These are phyloP conservation scores for Cladosporium sp. DNA, from an alignment of 2,329 filamentous ascomycete genomes.

Conservation along the genomic window DNA sequence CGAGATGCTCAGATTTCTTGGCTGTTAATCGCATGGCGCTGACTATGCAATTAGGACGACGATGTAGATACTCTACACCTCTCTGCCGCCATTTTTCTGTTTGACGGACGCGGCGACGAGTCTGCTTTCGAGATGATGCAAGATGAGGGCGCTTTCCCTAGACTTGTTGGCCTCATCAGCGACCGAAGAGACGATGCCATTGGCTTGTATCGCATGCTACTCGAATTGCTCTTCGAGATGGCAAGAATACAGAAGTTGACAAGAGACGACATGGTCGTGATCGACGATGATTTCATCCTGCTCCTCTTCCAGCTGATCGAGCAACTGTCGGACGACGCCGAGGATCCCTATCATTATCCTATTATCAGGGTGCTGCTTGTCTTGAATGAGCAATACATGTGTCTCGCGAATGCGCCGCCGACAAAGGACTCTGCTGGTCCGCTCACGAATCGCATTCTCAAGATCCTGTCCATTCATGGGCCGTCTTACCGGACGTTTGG, in stretches of 20 bases:
- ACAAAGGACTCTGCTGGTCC: conserved; percentile 44
- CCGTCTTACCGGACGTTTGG: conserved; percentile 87
- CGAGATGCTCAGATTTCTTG: no score
- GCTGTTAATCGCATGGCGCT: not conserved
- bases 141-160: conserved; percentile 74
- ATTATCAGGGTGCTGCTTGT: conserved; percentile 94
- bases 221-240: conserved; percentile 95
- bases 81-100: conserved; percentile 77
- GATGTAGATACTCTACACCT: conserved; percentile 74
- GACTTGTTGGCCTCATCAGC: conserved; percentile 77
- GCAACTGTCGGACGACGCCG: conserved; percentile 75
- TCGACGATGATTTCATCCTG: conserved; percentile 74
- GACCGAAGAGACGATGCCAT: conserved; percentile 59
- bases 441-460: conserved; percentile 89
- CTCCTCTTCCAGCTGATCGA: conserved; percentile 87
- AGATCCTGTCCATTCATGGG: conserved; percentile 77
- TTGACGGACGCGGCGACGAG: conserved; percentile 78
- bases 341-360: conserved; percentile 93
- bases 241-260: conserved; percentile 81
- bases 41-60: conserved; percentile 62
- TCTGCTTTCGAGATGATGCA: conserved; percentile 82
- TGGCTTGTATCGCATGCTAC: conserved; percentile 70
- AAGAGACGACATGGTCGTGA: conserved; percentile 65
- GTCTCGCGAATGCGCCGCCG: conserved; percentile 56
- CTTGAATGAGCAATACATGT: conserved; percentile 96